Percentiles rank a stretch among this genome's conserved stretches.
Evolutionary conservation across 73 alveolate genomes (phyloP).

Genomic region (Loxodes magnus): DNA sequence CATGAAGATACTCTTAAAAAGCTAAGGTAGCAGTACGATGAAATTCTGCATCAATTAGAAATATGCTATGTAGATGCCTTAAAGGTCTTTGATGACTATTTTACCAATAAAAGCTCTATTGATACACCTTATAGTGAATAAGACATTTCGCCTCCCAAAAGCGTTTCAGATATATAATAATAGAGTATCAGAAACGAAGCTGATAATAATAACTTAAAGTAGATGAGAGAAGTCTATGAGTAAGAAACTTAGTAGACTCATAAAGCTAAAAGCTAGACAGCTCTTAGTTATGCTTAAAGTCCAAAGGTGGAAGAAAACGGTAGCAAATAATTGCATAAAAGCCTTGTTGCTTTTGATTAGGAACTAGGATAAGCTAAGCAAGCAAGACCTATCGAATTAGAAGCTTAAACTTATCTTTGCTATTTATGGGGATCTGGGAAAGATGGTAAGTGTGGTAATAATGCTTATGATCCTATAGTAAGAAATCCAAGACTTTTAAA

Average conservation of each 20-base stretch:
- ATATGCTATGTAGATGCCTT: neutral
- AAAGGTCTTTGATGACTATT: neutral
- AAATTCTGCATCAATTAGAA: neutral
- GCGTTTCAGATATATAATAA: too few relatives aligned
- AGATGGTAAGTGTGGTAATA: constrained; percentile 79
- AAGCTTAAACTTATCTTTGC: neutral
- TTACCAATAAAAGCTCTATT: neutral
- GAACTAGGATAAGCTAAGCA: neutral
- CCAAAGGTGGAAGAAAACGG: too few relatives aligned
- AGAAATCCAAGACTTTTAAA: constrained; percentile 11
- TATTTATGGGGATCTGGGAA: constrained; percentile 78
- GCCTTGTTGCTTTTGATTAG: neutral
- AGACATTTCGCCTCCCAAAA: too few relatives aligned
- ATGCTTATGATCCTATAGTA: constrained; percentile 24
- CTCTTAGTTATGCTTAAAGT: too few relatives aligned
- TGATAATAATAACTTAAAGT: too few relatives aligned
- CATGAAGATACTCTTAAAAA: constrained; percentile 8
- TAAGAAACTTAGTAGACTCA: too few relatives aligned
- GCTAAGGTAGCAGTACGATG: constrained; percentile 8
- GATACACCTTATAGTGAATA: too few relatives aligned
- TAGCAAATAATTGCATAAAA: too few relatives aligned
- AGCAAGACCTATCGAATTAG: neutral
- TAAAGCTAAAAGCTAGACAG: too few relatives aligned
- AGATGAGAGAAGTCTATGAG: too few relatives aligned
- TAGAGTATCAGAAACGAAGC: too few relatives aligned